Base-by-base conservation (phyloP, 768 basidiomycete genomes). In the Rhizopogon vesiculosus region DNA sequence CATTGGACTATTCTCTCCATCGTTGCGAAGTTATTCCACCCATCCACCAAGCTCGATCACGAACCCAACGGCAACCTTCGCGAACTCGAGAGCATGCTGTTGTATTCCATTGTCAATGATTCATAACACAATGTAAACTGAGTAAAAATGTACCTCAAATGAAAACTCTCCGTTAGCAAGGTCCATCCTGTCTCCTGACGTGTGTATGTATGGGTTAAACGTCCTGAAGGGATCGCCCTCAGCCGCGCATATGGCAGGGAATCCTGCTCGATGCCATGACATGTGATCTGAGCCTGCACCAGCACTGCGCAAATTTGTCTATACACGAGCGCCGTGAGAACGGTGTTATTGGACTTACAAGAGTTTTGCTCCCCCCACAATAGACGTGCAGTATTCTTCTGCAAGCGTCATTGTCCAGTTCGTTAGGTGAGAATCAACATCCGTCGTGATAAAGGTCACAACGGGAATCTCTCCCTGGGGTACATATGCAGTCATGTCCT, bases 11-110 rank as follows among this genome's bases (percentile, higher is more conserved):
- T 19, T 18, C 31, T 31, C 18, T 15, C 4, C 15, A 22, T 15
- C 46, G 0, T 12, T 13, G 15, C 18, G 18, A 35, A 48, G 10
- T 10, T 65, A 62, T 7, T 57, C 54, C 0, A 33, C 46, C 62
- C 62, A 66, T 35, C 62, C 64, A 2, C 66, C 60, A 5, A 85
- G 60, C 64, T 86, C 84, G 59, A 83, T 75, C 2, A 77, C 79
- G 56, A 82, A 84, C 1, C 80, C 82, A 12, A 84, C 74, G 16
- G 74, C 80, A 18, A 86, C 71, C 68, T 84, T 85, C 25, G 80
- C 78, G 61, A 85, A 86, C 65, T 85, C 79, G 22, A 81, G 68
- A 52, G 80, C 80, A 63, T 84, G 80, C 51, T 66, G 65, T 55
- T 74, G 71, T 81, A 81, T 42, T 79, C 78, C 31, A 49, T 16